Evolutionary conservation across 139 green algal species (phyloP), one percentile per base, ranked within the genome.

Genomic region (Picochlorum sp.): DNA sequence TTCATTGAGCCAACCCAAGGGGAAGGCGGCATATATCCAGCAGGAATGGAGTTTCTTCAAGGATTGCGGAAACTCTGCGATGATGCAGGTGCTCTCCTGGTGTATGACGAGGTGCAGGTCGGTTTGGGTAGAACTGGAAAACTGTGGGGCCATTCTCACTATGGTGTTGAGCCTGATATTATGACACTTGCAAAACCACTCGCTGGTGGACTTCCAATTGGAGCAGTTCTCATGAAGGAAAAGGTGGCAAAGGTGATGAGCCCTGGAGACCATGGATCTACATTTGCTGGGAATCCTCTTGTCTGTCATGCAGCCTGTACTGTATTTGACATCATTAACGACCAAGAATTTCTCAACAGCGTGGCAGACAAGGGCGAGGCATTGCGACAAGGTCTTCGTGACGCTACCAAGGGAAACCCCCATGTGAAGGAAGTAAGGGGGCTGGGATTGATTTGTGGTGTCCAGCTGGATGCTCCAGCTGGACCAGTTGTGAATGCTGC

Each of bases 181-280:
- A 94, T 99, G 84, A 93, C 85, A 0, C 63, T 96, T 22, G 93
- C 93, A 50, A 99, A 99, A 78, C 93, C 93, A 7, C 77, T 99
- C 14, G 93, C 92, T 40, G 89, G 88, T 43, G 93, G 93, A 1
- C 74, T 99, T 59, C 93, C 93, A 44, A 96, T 99, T 35, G 93
- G 93, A 8, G 86, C 87, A 4, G 86, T 95, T 63, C 71, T 99
- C 53, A 56, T 97, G 50, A 97, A 74, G 62, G 70, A 98, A 64
- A 52, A 79, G 5, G 87, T 99, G 33, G 90, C 93, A 8, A 79
- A 90, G 31, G 87, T 77, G 8, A 97, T 99, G 85, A 36, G 53
- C 3, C 40, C 77, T 50, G 91, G 91, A 7, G 93, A 99, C 71
- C 93, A 99, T 65, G 93, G 93, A 10, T 94, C 82, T 63, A 99